Percentiles rank a stretch among this genome's conserved stretches.
These are phyloP conservation scores for Erigeron canadensis DNA, from an alignment of 129 eudicot species.

Conservation along the genomic window DNA sequence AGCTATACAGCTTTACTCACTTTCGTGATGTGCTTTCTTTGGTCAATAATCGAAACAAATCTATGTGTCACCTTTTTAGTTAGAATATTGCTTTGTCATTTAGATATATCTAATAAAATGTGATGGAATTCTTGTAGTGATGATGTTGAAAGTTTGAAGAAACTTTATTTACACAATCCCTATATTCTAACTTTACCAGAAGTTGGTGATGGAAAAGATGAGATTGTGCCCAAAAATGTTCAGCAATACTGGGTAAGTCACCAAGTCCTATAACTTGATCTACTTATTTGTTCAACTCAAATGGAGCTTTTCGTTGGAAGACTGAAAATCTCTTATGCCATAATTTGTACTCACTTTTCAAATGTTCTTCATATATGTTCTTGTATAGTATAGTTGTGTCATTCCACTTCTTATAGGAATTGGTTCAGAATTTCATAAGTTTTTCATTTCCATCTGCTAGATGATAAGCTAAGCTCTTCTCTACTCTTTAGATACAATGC, in stretches of 20 bases:
- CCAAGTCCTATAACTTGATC: conserved; percentile 10
- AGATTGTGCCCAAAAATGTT: conserved; percentile 80
- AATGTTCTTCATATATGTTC: background rate
- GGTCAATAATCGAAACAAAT: background rate
- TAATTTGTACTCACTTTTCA: background rate
- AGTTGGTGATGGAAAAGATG: conserved; percentile 74
- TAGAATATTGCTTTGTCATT: background rate
- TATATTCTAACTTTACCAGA: conserved; percentile 81
- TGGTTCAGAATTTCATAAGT: background rate
- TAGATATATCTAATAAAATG: background rate
- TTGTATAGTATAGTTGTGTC: background rate
- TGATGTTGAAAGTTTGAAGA: conserved; percentile 87
- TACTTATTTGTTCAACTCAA: background rate
- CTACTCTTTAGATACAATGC: conserved; percentile 64
- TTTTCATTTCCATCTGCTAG: background rate
- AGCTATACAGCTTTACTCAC: background rate
- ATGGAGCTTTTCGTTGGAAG: background rate
- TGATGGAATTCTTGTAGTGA: conserved; percentile 47
- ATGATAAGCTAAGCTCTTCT: background rate
- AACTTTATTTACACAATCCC: conserved; percentile 89
- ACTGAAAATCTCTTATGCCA: no score
- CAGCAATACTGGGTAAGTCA: conserved; percentile 73
- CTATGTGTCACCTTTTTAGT: background rate
- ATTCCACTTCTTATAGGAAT: background rate
- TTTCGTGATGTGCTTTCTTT: background rate